Percentiles rank a stretch among this genome's conserved stretches.
phyloP scores from a whole-genome alignment of 228 moss, liverwort and hornwort genomes.

The Sphagnum magellanicum region DNA sequence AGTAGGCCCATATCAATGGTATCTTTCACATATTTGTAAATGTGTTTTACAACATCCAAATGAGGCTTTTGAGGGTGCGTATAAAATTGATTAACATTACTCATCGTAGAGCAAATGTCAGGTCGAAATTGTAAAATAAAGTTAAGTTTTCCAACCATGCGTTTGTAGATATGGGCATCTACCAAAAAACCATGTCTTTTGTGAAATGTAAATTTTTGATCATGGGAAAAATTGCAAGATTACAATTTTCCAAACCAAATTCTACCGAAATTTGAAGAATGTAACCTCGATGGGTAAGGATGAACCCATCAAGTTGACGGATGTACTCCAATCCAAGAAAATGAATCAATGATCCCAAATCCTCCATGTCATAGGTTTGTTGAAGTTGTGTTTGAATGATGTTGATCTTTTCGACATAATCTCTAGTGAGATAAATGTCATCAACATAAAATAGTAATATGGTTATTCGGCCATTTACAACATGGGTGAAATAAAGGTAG shows the following conservation, averaged over 20 bases:
- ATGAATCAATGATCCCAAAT: neutral
- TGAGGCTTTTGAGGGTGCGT: neutral
- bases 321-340: neutral
- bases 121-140: neutral
- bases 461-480: no score
- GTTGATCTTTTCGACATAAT: neutral
- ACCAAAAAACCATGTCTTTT: neutral
- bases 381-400: no score
- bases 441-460: neutral
- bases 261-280: neutral
- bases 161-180: neutral
- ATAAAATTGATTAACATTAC: neutral
- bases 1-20: no score
- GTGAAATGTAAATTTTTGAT: neutral
- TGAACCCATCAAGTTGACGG: neutral
- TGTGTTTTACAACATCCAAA: neutral
- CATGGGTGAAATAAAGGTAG: neutral
- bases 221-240: neutral
- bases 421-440: neutral
- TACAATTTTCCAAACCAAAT: neutral
- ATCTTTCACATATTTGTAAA: no score
- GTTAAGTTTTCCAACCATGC: neutral
- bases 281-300: neutral
- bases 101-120: neutral
- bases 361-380: neutral